Evolutionary conservation across 2,329 filamentous ascomycete genomes (phyloP).

Genomic region (Fusarium setosum): DNA sequence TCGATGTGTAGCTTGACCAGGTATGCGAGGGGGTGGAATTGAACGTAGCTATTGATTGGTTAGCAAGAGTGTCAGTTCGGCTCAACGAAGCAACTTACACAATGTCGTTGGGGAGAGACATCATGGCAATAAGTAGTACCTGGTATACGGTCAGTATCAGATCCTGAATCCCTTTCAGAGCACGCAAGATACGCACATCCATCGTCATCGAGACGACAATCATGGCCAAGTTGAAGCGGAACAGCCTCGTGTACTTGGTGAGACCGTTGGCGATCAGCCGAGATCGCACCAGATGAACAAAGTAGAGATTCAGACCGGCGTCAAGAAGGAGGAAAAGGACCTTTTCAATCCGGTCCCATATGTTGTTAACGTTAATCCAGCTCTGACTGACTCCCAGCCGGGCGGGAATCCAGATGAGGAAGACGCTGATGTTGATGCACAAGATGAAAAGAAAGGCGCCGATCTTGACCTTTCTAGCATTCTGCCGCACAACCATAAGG

Average conservation of each 20-base stretch:
- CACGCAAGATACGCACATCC: conserved; percentile 27
- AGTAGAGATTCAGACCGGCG: conserved; percentile 62
- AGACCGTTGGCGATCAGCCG: conserved; percentile 60
- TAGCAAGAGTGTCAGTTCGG: not conserved
- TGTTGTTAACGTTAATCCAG: conserved; percentile 58
- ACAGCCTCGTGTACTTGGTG: conserved; percentile 59
- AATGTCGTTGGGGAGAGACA: conserved; percentile 45
- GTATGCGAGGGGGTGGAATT: conserved; percentile 64
- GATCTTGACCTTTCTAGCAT: conserved; percentile 55
- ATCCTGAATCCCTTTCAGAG: fast-evolving
- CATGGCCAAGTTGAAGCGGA: conserved; percentile 48
- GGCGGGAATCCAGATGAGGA: conserved; percentile 65
- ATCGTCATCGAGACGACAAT: conserved; percentile 46
- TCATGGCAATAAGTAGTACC: conserved; percentile 45
- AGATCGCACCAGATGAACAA: conserved; percentile 58
- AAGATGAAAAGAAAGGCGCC: conserved; percentile 56
- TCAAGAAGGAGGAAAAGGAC: conserved; percentile 62
- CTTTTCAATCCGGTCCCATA: conserved; percentile 67
- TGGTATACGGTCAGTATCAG: conserved; percentile 2
- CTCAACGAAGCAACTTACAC: conserved; percentile 34
- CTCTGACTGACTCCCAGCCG: conserved; percentile 55
- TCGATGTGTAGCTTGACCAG: conserved; percentile 65
- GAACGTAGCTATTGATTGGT: conserved; percentile 47
- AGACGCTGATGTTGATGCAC: conserved; percentile 63
- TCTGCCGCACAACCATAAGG: conserved; percentile 54